Evolutionary conservation across 1,284 basidiomycete species (phyloP).

Genomic region (Trichosporon ovoides): DNA sequence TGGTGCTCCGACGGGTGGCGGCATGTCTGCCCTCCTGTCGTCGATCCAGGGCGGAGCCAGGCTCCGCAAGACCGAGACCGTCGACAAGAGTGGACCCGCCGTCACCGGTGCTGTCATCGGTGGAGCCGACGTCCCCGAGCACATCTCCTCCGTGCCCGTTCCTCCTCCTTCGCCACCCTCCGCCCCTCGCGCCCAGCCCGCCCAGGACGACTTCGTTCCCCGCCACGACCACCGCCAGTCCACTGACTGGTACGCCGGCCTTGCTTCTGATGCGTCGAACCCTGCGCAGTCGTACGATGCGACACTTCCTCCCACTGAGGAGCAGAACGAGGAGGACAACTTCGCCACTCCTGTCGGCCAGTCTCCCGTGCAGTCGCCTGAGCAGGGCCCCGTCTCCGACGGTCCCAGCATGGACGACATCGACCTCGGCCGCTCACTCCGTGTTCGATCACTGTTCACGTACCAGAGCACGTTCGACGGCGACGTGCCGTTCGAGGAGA

Average conservation of each 20-base stretch:
- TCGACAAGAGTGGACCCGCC: conserved; percentile 68
- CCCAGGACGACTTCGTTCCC: conserved; percentile 29
- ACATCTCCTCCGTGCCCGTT: conserved; percentile 55
- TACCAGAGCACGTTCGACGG: conserved; percentile 80
- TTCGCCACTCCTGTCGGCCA: background rate
- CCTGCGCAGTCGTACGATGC: conserved; percentile 26
- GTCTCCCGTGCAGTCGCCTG: background rate
- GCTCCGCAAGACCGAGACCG: conserved; percentile 72
- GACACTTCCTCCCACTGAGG: conserved; percentile 27
- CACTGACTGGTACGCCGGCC: conserved; percentile 83
- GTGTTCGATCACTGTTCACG: conserved; percentile 71
- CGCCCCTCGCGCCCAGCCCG: background rate
- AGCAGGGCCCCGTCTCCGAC: conserved; percentile 10
- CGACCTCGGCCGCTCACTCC: conserved; percentile 44
- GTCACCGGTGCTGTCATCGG: conserved; percentile 71
- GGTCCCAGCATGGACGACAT: conserved; percentile 21
- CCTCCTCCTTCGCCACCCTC: conserved; percentile 17
- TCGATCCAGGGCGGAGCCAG: conserved; percentile 78
- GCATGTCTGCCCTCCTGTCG: conserved; percentile 60
- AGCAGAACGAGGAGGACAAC: conserved; percentile 52
- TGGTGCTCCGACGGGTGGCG: conserved; percentile 46
- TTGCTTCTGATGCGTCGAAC: conserved; percentile 65
- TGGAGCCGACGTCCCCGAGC: conserved; percentile 65
- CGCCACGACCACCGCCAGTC: conserved; percentile 63
- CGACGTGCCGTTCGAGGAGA: conserved; percentile 79